Conservation (phyloP, 129 eudicot genomes). For the Lactuca saligna region DNA sequence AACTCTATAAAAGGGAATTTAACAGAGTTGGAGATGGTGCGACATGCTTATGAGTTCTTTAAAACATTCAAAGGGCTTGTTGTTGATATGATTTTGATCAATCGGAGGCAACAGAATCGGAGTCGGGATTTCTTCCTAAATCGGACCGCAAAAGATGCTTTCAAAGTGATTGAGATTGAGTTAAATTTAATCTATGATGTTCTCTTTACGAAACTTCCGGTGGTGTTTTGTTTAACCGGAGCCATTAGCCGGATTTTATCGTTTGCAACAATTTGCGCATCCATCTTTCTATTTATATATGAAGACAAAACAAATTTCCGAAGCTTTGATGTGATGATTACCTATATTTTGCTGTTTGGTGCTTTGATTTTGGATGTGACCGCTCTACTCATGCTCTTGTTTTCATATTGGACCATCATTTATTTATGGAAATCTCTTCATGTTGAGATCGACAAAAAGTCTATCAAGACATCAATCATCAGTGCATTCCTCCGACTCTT, state of each 20-base stretch:
- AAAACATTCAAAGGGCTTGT: slow-evolving; percentile 47
- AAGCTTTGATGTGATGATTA: slow-evolving; percentile 23
- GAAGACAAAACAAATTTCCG: slow-evolving; percentile 16
- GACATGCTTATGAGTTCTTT: slow-evolving; percentile 44
- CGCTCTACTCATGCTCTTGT: slow-evolving; percentile 43
- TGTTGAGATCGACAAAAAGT: slow-evolving; percentile 2
- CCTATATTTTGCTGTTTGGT: slow-evolving; percentile 47
- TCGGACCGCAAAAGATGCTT: slow-evolving; percentile 44
- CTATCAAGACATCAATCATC: background rate
- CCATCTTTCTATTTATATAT: slow-evolving; percentile 31
- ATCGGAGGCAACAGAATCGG: slow-evolving; percentile 38
- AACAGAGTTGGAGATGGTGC: slow-evolving; percentile 44
- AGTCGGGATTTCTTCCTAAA: slow-evolving; percentile 54
- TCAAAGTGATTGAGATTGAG: slow-evolving; percentile 53
- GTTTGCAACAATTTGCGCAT: slow-evolving; percentile 11
- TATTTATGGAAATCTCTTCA: slow-evolving; percentile 28
- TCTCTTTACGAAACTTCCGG: slow-evolving; percentile 57
- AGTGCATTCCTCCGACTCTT: slow-evolving; percentile 1
- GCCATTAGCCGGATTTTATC: slow-evolving; percentile 26
- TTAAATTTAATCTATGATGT: slow-evolving; percentile 57
- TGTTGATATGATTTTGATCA: slow-evolving; percentile 44
- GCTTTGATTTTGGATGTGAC: slow-evolving; percentile 44
- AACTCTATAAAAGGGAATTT: slow-evolving; percentile 29
- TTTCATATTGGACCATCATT: slow-evolving; percentile 53
- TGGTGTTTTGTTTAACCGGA: slow-evolving; percentile 25